A percentile compares a stretch with the other conserved stretches of the same genome.
Evolutionary conservation across 208 protist species (phyloP).

Genomic region (Leishmania aethiopica): DNA sequence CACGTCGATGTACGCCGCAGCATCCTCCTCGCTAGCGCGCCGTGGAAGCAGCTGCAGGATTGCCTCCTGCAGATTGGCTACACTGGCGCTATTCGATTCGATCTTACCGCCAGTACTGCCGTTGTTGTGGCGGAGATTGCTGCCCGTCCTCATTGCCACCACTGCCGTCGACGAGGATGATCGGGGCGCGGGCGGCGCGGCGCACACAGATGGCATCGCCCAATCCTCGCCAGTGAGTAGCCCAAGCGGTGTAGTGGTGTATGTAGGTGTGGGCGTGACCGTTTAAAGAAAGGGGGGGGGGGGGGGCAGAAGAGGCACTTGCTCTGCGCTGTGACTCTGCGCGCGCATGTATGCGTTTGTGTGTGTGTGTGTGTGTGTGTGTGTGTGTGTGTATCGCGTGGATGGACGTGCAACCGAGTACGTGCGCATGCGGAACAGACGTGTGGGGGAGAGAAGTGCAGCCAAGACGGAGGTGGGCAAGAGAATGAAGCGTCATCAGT

Average conservation of each 20-base stretch:
- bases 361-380: not conserved
- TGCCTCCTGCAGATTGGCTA: constrained; percentile 21
- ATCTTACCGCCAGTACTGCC: not conserved
- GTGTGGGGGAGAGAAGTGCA: not conserved
- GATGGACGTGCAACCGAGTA: not conserved
- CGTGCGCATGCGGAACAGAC: not conserved
- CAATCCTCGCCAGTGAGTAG: not conserved
- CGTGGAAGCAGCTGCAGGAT: constrained; percentile 42
- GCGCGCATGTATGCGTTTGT: not conserved
- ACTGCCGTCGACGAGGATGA: constrained; percentile 1
- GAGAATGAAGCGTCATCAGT: not conserved
- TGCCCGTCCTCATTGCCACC: not conserved
- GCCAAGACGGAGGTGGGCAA: not conserved
- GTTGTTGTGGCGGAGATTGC: not conserved
- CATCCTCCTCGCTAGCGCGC: constrained; percentile 9
- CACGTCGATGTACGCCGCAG: constrained; percentile 59
- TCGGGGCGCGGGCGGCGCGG: constrained; percentile 1
- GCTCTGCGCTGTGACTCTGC: not conserved
- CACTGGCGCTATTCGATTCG: not conserved
- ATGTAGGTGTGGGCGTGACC: not conserved
- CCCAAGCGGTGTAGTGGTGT: not conserved
- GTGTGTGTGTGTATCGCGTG: not conserved
- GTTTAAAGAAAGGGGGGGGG: not conserved
- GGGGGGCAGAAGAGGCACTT: not conserved
- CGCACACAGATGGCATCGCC: constrained; percentile 8